Percentiles rank a stretch among this genome's conserved stretches.
Conservation (phyloP, 163 green algal species). For the Chlorella variabilis region DNA sequence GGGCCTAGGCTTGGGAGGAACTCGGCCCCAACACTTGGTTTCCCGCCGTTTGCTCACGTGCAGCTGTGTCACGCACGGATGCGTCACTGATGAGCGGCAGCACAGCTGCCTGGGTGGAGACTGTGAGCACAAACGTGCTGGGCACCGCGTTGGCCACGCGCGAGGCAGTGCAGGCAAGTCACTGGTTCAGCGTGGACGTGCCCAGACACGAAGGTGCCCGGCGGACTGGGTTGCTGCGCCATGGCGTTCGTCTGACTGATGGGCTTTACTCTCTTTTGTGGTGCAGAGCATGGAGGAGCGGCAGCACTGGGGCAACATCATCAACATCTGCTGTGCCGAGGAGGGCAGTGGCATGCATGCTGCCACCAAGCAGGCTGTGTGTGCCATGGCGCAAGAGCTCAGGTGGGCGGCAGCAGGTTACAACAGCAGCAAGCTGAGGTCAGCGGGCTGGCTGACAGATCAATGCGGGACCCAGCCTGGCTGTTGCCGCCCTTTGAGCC, state of each 20-base stretch:
- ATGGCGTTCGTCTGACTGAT: no score
- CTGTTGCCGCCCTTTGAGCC: background rate
- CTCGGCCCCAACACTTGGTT: no score
- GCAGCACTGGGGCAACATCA: conserved; percentile 72
- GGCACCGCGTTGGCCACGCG: conserved; percentile 77
- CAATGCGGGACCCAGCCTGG: background rate
- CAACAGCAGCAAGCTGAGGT: conserved; percentile 23
- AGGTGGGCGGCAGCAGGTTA: conserved; percentile 57
- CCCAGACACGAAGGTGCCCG: no score
- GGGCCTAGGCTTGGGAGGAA: no score
- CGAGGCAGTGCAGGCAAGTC: conserved; percentile 73
- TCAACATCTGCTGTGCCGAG: conserved; percentile 70
- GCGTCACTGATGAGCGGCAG: conserved; percentile 77
- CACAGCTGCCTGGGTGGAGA: conserved; percentile 78
- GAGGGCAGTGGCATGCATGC: conserved; percentile 64
- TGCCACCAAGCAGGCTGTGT: conserved; percentile 78
- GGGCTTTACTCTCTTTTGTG: background rate
- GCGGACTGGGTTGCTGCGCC: no score
- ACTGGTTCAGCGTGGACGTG: no score
- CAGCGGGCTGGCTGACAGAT: background rate
- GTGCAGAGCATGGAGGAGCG: conserved; percentile 77
- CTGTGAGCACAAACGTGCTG: conserved; percentile 85
- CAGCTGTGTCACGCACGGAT: conserved; percentile 61
- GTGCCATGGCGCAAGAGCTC: conserved; percentile 77
- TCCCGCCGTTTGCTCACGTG: background rate